These are phyloP conservation scores for Trichoderma brevicompactum DNA, from an alignment of 2,329 filamentous ascomycete species.

Conservation along the genomic window DNA sequence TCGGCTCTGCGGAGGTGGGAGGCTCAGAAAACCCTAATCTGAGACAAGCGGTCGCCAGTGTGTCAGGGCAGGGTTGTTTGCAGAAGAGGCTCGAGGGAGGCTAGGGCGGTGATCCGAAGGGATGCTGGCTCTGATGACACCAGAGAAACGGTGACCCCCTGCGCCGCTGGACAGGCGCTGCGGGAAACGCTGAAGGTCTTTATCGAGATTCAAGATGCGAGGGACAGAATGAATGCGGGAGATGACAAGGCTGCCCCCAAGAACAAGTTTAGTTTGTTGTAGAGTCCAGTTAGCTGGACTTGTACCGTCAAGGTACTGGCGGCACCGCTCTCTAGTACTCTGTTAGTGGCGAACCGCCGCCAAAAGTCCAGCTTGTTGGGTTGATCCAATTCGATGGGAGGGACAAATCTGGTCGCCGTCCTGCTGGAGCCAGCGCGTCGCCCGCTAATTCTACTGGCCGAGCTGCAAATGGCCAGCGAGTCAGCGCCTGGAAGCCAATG, in stretches of 20 bases:
- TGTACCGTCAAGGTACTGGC: constrained; percentile 11
- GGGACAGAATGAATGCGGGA: constrained; percentile 13
- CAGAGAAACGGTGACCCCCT: constrained; percentile 5
- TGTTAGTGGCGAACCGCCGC: constrained; percentile 24
- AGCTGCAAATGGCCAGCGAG: constrained; percentile 35
- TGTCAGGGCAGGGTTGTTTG: constrained; percentile 22
- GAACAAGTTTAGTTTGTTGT: constrained; percentile 2
- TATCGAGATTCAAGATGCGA: constrained; percentile 20
- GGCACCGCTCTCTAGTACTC: background rate
- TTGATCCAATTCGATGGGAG: constrained; percentile 4
- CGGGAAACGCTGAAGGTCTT: background rate
- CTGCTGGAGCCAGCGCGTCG: constrained; percentile 45
- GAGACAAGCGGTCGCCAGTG: constrained; percentile 30
- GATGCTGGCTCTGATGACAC: constrained; percentile 13
- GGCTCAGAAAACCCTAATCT: constrained; percentile 30
- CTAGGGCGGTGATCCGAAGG: constrained; percentile 25
- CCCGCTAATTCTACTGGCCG: constrained; percentile 43
- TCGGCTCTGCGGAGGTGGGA: constrained; percentile 27
- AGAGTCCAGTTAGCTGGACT: background rate
- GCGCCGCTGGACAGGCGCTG: constrained; percentile 5
- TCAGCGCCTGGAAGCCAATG: constrained; percentile 35
- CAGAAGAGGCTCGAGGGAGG: constrained; percentile 23
- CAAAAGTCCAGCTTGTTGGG: constrained; percentile 8
- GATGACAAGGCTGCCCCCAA: constrained; percentile 21
- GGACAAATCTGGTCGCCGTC: background rate